Base-by-base conservation (phyloP, 495 filamentous ascomycete genomes). In the Lophium mytilinum region DNA sequence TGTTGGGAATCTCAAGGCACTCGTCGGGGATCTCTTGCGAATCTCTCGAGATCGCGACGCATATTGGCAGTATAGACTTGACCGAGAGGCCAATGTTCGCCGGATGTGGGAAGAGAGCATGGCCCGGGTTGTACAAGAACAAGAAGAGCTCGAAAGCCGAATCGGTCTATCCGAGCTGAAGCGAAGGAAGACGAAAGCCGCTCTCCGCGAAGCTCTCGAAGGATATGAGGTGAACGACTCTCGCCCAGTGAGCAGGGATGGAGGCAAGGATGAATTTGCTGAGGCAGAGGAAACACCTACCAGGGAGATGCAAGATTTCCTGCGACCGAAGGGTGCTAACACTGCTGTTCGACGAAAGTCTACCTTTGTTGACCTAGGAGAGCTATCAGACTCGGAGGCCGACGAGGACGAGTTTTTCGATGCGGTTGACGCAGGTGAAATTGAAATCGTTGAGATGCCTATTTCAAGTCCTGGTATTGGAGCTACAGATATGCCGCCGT, bases 51-150 rank as follows among this genome's bases (percentile, higher is more conserved):
- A 98, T 64, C 85, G 94, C 30, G 93, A 98, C 71, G 82, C 89
- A 0, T 95, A 96, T 67, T 98, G 93, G 93, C 90, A 96, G 69
- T 92, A 93, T 68, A 83, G 93, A 14, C 78, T 98, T 30, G 90
- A 92, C 65, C 84, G 88, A 37, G 93, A 98, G 70, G 84, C 83
- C 35, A 83, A 91, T 66, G 82, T 96, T 65, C 83, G 93, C 30
- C 83, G 87, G 43, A 84, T 98, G 80, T 98, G 94, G 93, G 93
- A 98, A 74, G 94, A 97, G 59, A 97, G 90, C 72, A 97, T 98
- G 93, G 88, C 90, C 5, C 82, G 86, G 50, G 84, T 98, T 19
- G 93, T 90, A 33, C 82, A 84, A 54, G 93, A 98, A 67, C 93
- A 98, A 60, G 94, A 97, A 71, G 82, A 87, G 30, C 77, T 98